Base-by-base conservation (phyloP, 73 alveolate species). In the Diophrys sp. region DNA sequence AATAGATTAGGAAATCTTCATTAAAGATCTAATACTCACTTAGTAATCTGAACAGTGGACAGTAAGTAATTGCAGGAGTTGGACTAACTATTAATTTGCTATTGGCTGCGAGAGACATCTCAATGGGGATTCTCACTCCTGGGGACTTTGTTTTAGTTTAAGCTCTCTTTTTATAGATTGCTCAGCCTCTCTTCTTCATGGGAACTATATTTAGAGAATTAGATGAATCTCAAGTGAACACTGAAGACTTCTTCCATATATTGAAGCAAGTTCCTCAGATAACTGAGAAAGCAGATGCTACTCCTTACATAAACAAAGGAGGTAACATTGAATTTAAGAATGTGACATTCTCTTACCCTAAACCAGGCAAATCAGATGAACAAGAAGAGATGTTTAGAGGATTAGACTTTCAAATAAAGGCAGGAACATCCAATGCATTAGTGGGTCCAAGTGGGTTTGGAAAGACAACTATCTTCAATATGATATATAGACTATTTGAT, bases 371-470 rank as follows among this genome's bases (percentile, higher is more conserved):
- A 24, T 56, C 75, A n/a, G 27, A 56, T 30, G 87, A 69, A 34
- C 27, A 30, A 29, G 26, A 28, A 24, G 80, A 68, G 67, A 70
- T 77, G 31, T 68, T 94, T 24, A 74, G 89, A 5, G 84, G 76
- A 62, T 33, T 94, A 30, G 80, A 76, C 72, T 70, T 94, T 25
- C 68, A 57, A 1, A 85, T 94, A 0, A 73, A 74, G 62, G 89
- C 92, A 0, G 95, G 94, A 0, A 84, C 88, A n/a, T 79, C 95
- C 70, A 89, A 84, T 70, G 96, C 96, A 0, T 75, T 94, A 44
- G 97, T 94, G 0, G 98, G 98, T 1, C 90, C 91, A 74, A 74
- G 93, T 70, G 98, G 98, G 0, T 80, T 86, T 29, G 98, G 98
- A 0, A 94, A 94, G 70, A 85, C 97, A 0, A 94, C 97, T 0